A percentile compares a stretch with the other conserved stretches of the same genome.
These are phyloP conservation scores for Forsythia viridissima DNA, from an alignment of 257 asterid species.

Conservation along the genomic window DNA sequence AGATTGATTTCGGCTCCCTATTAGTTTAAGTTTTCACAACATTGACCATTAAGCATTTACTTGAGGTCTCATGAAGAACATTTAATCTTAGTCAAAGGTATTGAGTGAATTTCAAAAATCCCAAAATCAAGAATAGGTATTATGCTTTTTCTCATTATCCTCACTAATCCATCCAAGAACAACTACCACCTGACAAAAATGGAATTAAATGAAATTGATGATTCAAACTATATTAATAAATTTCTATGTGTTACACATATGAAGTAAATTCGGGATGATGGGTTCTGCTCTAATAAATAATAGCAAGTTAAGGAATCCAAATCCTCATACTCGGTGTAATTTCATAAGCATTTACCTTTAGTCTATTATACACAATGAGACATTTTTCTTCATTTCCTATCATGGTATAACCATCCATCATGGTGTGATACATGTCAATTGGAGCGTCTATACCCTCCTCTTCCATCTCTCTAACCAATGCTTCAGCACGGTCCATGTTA, in stretches of 20 bases:
- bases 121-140: background rate
- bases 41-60: background rate
- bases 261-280: background rate
- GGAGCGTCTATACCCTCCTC: slow-evolving; percentile 95
- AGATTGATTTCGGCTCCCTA: background rate
- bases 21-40: background rate
- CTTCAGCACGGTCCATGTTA: slow-evolving; percentile 81
- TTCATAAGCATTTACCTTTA: slow-evolving; percentile 52
- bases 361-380: slow-evolving; percentile 76
- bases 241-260: background rate
- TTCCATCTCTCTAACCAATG: slow-evolving; percentile 95
- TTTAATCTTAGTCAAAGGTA: background rate
- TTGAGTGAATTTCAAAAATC: background rate
- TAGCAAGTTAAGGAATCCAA: background rate
- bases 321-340: background rate
- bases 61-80: background rate
- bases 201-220: background rate
- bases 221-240: background rate
- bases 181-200: background rate
- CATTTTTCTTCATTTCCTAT: slow-evolving; percentile 73
- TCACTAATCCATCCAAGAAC: background rate
- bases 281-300: background rate
- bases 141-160: background rate
- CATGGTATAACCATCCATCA: slow-evolving; percentile 99
- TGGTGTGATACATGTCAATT: slow-evolving; percentile 85